Base-by-base conservation (phyloP, 495 filamentous ascomycete genomes). In the Trichoderma reesei region DNA sequence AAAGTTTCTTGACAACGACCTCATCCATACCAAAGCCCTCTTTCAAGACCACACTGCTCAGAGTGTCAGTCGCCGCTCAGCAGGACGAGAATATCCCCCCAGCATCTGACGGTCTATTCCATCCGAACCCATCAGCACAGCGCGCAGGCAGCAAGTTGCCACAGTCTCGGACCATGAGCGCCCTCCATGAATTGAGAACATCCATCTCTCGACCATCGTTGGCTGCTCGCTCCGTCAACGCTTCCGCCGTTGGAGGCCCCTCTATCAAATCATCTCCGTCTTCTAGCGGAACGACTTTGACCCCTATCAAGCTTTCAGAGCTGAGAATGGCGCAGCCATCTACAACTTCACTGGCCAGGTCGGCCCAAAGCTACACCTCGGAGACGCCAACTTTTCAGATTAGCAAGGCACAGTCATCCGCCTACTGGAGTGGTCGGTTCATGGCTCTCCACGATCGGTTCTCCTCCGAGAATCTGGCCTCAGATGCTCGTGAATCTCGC, bases 371-470 rank as follows among this genome's bases (percentile, higher is more conserved):
- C 14, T 44, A 16, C 5, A 56, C 20, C 46, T 48, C 61, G 8
- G 48, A 20, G 44, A 10, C 7, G 7, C 48, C 59, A 60, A 60
- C 61, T 18, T 18, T 44, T 10, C 61, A 14, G 4, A 63, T 79
- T 5, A 61, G 68, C 16, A 68, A 63, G 0, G 74, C 74, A 3
- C 73, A 75, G 70, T 60, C 70, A 1, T 65, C 72, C 0, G 33
- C 67, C 8, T 86, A 82, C 70, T 86, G 85, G 85, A 68, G 79
- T 0, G 85, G 85, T 14, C 82, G 85, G 8, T 82, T 84, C 67
- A 68, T 76, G 34, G 72, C 81, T 1, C 70, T 86, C n/a, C 75
- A 77, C 38, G 83, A 86, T 71, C 73, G 73, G 0, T 78, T 82
- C 67, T 78, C 78, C 46, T 78, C 72, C 68, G 79, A 83, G 63